Evolutionary conservation across 1,284 basidiomycete genomes (phyloP), one percentile per base, ranked within the genome.

Genomic region (Agroathelia rolfsii): DNA sequence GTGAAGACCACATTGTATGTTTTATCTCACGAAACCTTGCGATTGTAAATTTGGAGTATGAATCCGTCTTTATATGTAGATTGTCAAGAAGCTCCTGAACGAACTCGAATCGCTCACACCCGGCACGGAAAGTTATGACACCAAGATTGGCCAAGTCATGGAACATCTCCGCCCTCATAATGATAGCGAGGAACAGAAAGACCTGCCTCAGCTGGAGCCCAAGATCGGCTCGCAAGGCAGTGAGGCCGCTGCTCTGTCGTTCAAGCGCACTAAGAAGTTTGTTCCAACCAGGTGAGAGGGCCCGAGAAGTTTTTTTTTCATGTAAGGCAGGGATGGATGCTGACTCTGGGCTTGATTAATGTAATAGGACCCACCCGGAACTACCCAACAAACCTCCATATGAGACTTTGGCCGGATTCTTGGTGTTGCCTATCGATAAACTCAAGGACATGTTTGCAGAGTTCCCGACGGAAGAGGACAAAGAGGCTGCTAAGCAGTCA

Each of bases 191-290:
- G 74, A 76, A 42, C 46, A 52, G 18, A 56, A 69, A 12, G 74
- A 77, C 45, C 53, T 77, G 1, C 73, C 74, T 2, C 43, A 58
- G 11, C 60, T 77, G 8, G 69, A 74, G 48, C 52, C 61, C 4
- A 51, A 49, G 10, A 53, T 76, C 13, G 63, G 66, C 4, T 41
- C 47, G 6, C 56, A 63, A 0, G 59, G 49, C 1, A 66, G 66
- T 38, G 46, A 53, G 22, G 36, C 53, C 5, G 67, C 69, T 0
- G 72, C 72, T 0, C 37, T 42, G 15, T 55, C 47, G 24, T 79
- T 79, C 54, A 60, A 56, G 39, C 53, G 60, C 37, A 78, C 74
- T 3, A 79, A 81, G 59, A 70, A 69, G 44, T 74, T 78, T 38
- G 74, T 63, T 2, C 76, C 75, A 0, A 79, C 76, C 6, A 58